Evolutionary conservation across 352 stramenopile genomes (phyloP).

Genomic region (Elongisporangium senticosum): DNA sequence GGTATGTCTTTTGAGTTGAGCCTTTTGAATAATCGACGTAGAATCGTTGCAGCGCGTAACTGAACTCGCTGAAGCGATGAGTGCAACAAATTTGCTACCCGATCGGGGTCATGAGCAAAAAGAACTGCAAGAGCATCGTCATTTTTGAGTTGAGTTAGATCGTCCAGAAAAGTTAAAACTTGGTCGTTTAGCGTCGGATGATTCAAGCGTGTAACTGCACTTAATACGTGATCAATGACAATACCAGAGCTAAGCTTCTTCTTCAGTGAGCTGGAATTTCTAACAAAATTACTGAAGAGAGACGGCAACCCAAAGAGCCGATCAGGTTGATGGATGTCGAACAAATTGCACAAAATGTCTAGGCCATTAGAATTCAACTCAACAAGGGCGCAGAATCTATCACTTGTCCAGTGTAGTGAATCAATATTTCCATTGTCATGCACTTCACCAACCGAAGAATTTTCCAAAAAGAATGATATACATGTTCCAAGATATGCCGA

Average conservation of each 20-base stretch:
- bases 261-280: slow-evolving; percentile 21
- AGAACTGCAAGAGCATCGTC: slow-evolving; percentile 27
- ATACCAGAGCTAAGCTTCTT: slow-evolving; percentile 20
- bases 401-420: not conserved
- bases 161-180: slow-evolving; percentile 37
- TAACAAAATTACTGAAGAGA: slow-evolving; percentile 34
- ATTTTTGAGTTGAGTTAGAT: slow-evolving; percentile 51
- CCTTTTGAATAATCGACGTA: slow-evolving; percentile 56
- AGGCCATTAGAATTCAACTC: slow-evolving; percentile 17
- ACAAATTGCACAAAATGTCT: slow-evolving; percentile 25
- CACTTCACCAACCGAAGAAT: not conserved
- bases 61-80: slow-evolving; percentile 24
- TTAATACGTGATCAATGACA: slow-evolving; percentile 31
- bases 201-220: slow-evolving; percentile 27
- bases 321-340: slow-evolving; percentile 32
- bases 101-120: slow-evolving; percentile 39
- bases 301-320: slow-evolving; percentile 34
- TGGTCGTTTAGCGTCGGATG: slow-evolving; percentile 34
- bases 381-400: slow-evolving; percentile 32
- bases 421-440: not conserved
- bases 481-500: slow-evolving; percentile 24
- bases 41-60: slow-evolving; percentile 22
- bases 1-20: slow-evolving; percentile 35
- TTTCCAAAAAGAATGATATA: slow-evolving; percentile 29
- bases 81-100: slow-evolving; percentile 51